Base-by-base conservation (phyloP, 352 stramenopile genomes). In the Phytophthora melonis region DNA sequence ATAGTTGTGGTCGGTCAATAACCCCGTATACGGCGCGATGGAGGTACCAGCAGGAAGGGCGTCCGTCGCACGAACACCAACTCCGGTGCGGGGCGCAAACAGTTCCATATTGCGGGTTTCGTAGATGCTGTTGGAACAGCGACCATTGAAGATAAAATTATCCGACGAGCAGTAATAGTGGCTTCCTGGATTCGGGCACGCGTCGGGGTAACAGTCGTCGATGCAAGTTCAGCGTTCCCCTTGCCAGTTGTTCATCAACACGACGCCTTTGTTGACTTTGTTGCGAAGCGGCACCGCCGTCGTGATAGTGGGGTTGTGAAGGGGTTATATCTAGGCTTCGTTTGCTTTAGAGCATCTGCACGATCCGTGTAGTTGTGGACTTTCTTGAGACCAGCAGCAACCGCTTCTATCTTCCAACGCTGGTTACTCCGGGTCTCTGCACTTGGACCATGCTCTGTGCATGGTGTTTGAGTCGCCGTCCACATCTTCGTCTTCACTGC, bases 41-140 rank as follows among this genome's bases (percentile, higher is more conserved):
- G 54, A 27, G 7, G 30, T 1, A 14, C 30, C 54, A 11, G 27
- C 18, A 5, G 2, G 16, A 9, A 60, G 14, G 3, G 18, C 19
- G n/a, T 47, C 54, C 32, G 54, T 49, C 4, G 54, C 6, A 3
- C 16, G 54, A 49, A 50, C 54, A 18, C 54, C 54, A n/a, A 60
- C 27, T 19, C 30, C 54, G 16, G 9, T 18, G 14, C 11, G 11
- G 11, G 36, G 14, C 36, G 11, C 36, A 14, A 43, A 43, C 13
- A 50, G 32, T 30, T 50, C 30, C 11, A 60, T 18, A 5, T 60
- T 18, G 1, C 9, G 6, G 14, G 54, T 49, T 23, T 45, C 30
- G 30, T 60, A 30, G 4, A 49, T 19, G 54, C 32, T n/a, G 32
- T 60, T 60, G 2, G 54, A 60, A 11, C 54, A 60, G 9, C 23